These are phyloP conservation scores for Diaporthe sp. DNA, from an alignment of 2,329 filamentous ascomycete species.

Conservation along the genomic window DNA sequence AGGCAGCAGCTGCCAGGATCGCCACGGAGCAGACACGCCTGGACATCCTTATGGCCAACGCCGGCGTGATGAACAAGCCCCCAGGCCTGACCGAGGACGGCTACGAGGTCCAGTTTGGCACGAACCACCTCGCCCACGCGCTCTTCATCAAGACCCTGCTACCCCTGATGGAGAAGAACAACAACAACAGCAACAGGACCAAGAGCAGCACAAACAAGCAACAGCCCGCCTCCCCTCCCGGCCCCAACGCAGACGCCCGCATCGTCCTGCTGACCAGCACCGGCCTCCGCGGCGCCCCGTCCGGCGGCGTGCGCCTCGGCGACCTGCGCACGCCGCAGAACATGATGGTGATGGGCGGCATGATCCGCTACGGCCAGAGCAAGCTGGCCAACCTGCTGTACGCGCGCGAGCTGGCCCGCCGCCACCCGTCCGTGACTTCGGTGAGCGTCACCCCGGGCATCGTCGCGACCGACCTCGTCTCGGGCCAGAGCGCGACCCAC, in stretches of 20 bases:
- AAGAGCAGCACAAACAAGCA: constrained; percentile 45
- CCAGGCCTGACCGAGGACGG: constrained; percentile 53
- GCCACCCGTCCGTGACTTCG: constrained; percentile 54
- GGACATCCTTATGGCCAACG: constrained; percentile 52
- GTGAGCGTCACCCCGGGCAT: constrained; percentile 57
- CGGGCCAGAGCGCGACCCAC: not conserved
- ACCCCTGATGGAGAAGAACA: constrained; percentile 42
- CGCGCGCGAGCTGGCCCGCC: constrained; percentile 51
- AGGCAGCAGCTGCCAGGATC: constrained; percentile 40
- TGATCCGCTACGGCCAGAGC: constrained; percentile 58
- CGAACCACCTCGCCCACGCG: constrained; percentile 60
- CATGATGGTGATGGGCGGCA: constrained; percentile 25
- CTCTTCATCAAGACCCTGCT: constrained; percentile 55
- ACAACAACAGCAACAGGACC: not conserved
- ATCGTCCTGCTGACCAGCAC: constrained; percentile 49
- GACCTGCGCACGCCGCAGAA: constrained; percentile 41
- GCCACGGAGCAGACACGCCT: constrained; percentile 43
- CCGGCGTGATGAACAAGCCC: constrained; percentile 50
- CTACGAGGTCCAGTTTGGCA: constrained; percentile 54
- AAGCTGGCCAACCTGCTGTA: constrained; percentile 62
- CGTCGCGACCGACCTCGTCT: constrained; percentile 50
- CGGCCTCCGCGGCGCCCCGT: constrained; percentile 47
- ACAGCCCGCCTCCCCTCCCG: constrained; percentile 45
- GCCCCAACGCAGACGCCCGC: constrained; percentile 44
- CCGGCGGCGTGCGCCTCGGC: constrained; percentile 45